Conservation (phyloP, 164 flowering plant species). For the Vitis riparia region DNA sequence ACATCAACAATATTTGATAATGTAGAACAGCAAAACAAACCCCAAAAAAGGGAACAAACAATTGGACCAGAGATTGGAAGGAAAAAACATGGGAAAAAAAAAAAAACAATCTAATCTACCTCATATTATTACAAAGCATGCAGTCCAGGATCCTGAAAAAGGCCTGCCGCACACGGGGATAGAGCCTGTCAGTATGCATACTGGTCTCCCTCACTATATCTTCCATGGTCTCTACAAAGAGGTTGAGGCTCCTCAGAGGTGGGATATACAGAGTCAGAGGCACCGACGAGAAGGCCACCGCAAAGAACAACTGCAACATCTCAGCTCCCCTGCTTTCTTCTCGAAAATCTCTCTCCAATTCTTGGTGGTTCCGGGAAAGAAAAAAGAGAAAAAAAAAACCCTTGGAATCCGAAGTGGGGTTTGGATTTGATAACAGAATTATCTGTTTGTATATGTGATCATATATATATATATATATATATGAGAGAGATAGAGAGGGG, state of each 20-base stretch:
- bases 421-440: too few relatives aligned
- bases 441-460: too few relatives aligned
- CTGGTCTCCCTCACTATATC: conserved; percentile 41
- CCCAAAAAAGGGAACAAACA: background rate
- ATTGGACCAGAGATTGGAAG: background rate
- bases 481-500: background rate
- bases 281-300: conserved; percentile 73
- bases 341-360: too few relatives aligned
- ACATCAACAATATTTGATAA: too few relatives aligned
- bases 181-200: conserved; percentile 31
- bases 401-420: too few relatives aligned
- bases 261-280: conserved; percentile 76
- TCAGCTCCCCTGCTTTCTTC: background rate
- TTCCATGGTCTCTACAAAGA: conserved; percentile 70
- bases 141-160: conserved; percentile 46
- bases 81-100: background rate
- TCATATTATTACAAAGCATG: conserved; percentile 31
- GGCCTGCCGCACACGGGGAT: conserved; percentile 54
- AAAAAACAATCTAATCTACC: conserved; percentile 24
- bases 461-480: background rate
- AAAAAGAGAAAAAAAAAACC: too few relatives aligned
- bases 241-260: conserved; percentile 68
- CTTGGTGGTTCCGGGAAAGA: too few relatives aligned
- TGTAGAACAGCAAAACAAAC: too few relatives aligned
- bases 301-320: conserved; percentile 72